Conservation (phyloP, 106 monocot species). For the Vanilla planifolia region DNA sequence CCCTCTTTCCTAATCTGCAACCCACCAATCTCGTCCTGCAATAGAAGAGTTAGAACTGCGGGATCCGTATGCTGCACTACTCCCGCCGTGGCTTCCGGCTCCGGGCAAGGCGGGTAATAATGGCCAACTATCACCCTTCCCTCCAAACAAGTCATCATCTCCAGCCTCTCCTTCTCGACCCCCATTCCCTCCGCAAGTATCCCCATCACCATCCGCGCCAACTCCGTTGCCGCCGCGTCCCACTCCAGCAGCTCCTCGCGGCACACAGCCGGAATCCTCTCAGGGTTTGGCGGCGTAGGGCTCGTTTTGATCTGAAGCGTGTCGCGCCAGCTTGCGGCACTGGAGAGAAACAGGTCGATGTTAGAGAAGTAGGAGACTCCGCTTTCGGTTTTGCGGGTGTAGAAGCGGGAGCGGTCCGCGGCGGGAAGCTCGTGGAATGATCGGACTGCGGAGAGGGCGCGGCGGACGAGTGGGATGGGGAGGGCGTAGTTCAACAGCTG, state of each 20-base stretch:
- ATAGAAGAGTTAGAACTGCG: slow-evolving; percentile 45
- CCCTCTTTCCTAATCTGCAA: slow-evolving; percentile 40
- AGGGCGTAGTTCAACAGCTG: slow-evolving; percentile 35
- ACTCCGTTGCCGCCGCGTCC: slow-evolving; percentile 25
- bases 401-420: slow-evolving; percentile 16
- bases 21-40: slow-evolving; percentile 56
- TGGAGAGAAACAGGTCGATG: slow-evolving; percentile 27
- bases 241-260: slow-evolving; percentile 29
- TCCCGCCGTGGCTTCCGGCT: slow-evolving; percentile 68
- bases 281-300: slow-evolving; percentile 19
- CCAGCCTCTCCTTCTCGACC: slow-evolving; percentile 19
- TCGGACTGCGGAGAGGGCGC: slow-evolving; percentile 25
- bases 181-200: slow-evolving; percentile 65
- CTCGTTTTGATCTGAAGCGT: slow-evolving; percentile 14
- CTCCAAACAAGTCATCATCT: slow-evolving; percentile 32
- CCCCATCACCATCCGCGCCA: slow-evolving; percentile 34
- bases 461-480: slow-evolving; percentile 6
- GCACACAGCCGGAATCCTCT: slow-evolving; percentile 27
- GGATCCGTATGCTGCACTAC: slow-evolving; percentile 53
- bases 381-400: slow-evolving; percentile 9
- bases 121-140: slow-evolving; percentile 56
- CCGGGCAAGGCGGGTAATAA: slow-evolving; percentile 74
- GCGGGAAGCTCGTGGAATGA: slow-evolving; percentile 39
- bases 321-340: slow-evolving; percentile 44
- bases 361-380: slow-evolving; percentile 34